phyloP scores from a whole-genome alignment of 108 stramenopile species.

The Skeletonema costatum region DNA sequence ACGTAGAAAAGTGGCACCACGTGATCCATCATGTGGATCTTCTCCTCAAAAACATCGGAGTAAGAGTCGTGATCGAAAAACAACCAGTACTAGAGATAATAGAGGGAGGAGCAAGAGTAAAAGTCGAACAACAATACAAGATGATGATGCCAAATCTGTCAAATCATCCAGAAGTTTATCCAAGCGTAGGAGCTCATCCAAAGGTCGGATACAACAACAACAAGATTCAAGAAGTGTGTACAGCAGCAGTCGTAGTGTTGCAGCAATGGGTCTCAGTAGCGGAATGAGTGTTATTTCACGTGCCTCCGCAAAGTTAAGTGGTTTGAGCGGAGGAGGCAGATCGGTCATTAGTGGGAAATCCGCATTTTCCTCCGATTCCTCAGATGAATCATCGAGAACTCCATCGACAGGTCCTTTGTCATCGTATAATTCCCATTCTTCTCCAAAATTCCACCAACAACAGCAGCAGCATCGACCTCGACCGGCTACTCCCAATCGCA shows the following conservation, averaged over 20 bases:
- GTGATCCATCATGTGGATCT: not conserved
- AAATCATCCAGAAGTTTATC: not conserved
- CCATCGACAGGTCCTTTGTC: not conserved
- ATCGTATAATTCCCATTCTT: not conserved
- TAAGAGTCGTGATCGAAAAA: not conserved
- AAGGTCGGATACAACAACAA: not conserved
- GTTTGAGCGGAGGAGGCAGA: not conserved
- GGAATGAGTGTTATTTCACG: not conserved
- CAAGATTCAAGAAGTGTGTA: not conserved
- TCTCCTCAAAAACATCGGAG: not conserved
- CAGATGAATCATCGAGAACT: not conserved
- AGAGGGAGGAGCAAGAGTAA: conserved; percentile 1
- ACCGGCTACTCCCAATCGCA: conserved; percentile 7
- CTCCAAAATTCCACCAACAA: not conserved
- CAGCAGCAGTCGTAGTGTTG: not conserved
- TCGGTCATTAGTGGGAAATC: not conserved
- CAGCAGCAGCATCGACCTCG: not conserved
- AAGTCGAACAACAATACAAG: not conserved
- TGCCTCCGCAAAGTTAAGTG: not conserved
- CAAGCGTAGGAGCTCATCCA: not conserved
- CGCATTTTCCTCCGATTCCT: not conserved
- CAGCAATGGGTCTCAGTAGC: not conserved
- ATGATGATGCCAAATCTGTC: not conserved
- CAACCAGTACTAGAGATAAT: not conserved
- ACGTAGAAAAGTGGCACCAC: not conserved